Conservation (phyloP, 1,284 basidiomycete genomes). For the Ustilago trichophora region DNA sequence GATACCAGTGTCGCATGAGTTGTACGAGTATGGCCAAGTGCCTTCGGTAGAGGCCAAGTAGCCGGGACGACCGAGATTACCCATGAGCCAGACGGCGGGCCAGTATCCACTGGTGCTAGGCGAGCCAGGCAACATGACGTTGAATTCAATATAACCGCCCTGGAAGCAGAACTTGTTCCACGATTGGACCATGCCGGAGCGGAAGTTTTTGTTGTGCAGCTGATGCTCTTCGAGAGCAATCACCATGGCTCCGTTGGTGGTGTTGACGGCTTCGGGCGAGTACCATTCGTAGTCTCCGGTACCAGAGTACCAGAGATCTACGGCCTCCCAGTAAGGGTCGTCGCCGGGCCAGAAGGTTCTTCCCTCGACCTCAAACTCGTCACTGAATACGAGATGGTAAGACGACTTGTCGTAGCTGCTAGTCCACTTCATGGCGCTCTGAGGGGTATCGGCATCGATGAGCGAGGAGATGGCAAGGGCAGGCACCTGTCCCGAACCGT, state of each 20-base stretch:
- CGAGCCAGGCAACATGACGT: constrained; percentile 50
- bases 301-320: constrained; percentile 64
- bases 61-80: constrained; percentile 63
- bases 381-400: constrained; percentile 73
- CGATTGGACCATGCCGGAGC: constrained; percentile 64
- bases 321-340: constrained; percentile 65
- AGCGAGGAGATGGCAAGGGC: constrained; percentile 37
- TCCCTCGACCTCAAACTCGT: constrained; percentile 81
- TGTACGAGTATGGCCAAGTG: constrained; percentile 68
- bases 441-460: constrained; percentile 56
- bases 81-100: constrained; percentile 68
- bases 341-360: constrained; percentile 69
- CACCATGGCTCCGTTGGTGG: constrained; percentile 51
- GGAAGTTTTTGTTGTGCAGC: constrained; percentile 62
- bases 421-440: constrained; percentile 32
- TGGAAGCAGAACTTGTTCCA: constrained; percentile 67
- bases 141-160: constrained; percentile 64
- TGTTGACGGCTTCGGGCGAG: constrained; percentile 63
- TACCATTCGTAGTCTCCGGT: constrained; percentile 67
- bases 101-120: constrained; percentile 68
- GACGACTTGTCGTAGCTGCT: constrained; percentile 29
- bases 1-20: constrained; percentile 65
- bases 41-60: constrained; percentile 64
- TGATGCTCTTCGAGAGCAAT: constrained; percentile 54
- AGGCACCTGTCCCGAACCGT: constrained; percentile 60